Percentiles rank a stretch among this genome's conserved stretches.
Conservation (phyloP, 768 basidiomycete species). For the Leccinum ochraceum region DNA sequence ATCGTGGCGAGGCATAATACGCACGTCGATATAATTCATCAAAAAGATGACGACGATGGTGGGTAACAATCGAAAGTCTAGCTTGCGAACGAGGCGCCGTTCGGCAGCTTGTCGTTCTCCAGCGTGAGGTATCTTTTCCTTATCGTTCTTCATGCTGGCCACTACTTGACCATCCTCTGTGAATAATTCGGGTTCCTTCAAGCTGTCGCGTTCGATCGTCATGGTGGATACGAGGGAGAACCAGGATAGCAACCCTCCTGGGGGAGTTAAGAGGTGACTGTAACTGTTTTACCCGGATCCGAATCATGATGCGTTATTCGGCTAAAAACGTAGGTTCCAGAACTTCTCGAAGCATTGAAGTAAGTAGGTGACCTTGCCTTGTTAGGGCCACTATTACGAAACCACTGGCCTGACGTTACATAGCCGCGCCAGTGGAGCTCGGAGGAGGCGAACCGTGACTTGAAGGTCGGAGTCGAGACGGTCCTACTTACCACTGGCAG, state of each 20-base stretch:
- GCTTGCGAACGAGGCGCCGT: slow-evolving; percentile 47
- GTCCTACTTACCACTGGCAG: too few species aligned
- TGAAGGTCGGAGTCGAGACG: too few species aligned
- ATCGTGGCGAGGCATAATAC: slow-evolving; percentile 8
- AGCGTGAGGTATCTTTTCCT: not conserved
- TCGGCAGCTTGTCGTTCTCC: slow-evolving; percentile 20
- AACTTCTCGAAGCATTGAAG: not conserved
- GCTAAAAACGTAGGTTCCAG: not conserved
- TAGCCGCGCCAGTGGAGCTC: too few species aligned
- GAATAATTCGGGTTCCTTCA: slow-evolving; percentile 15
- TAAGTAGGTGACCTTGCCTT: not conserved
- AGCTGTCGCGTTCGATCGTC: slow-evolving; percentile 13
- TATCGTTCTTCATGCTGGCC: not conserved
- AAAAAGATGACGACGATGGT: slow-evolving; percentile 62
- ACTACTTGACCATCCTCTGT: not conserved
- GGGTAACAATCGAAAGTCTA: slow-evolving; percentile 58
- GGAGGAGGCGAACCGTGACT: too few species aligned
- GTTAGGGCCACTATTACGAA: not conserved
- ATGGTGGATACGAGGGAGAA: slow-evolving; percentile 7
- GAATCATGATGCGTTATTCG: not conserved
- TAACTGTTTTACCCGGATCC: not conserved
- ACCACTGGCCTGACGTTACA: not conserved
- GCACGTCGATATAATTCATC: slow-evolving; percentile 71
- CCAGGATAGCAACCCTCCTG: not conserved
- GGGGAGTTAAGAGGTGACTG: slow-evolving; percentile 1